Evolutionary conservation across 345 rosid species (phyloP), one percentile per base, ranked within the genome.

Genomic region (Linum trigynum): DNA sequence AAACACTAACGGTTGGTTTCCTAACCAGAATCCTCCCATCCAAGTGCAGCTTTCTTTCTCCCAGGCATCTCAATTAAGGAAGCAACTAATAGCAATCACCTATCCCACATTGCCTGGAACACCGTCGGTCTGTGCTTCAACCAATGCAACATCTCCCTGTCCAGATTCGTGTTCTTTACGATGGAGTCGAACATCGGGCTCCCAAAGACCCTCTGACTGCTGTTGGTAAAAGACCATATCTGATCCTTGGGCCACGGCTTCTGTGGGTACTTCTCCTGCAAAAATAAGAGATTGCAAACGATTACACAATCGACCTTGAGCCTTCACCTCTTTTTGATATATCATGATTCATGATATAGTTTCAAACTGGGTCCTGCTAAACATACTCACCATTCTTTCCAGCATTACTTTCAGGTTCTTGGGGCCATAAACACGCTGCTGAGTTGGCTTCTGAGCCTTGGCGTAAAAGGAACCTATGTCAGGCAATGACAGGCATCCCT

Each of bases 151-250:
- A 94, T 77, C 58, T 94, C 99, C 80, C 83, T 82, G 73, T 94
- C 96, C 61, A 91, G 60, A 14, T 80, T 51, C 38, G 83, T 43
- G 64, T 76, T 78, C 55, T 72, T 79, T 56, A 91, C 59, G n/a
- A 83, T 84, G 0, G 91, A 78, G 63, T 94, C 97, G 2, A 94
- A 80, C 99, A 90, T 94, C 9, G 99, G 99, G 80, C 97, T 91
- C 58, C 97, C 99, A 38, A 83, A 72, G 39, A 90, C 77, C 69
- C 80, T 75, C 0, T 84, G 86, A 14, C 65, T 35, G 55, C 69
- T 73, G 76, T 85, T 88, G 73, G 32, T 23, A 23, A 91, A 94
- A 23, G 86, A 78, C 99, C 99, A 94, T 75, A 90, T 90, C 66
- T 83, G 86, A 69, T 94, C 96, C 81, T 83, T 86, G 5, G 97